Base-by-base conservation (phyloP, 2,329 filamentous ascomycete species). In the Paraphoma chrysanthemicola region DNA sequence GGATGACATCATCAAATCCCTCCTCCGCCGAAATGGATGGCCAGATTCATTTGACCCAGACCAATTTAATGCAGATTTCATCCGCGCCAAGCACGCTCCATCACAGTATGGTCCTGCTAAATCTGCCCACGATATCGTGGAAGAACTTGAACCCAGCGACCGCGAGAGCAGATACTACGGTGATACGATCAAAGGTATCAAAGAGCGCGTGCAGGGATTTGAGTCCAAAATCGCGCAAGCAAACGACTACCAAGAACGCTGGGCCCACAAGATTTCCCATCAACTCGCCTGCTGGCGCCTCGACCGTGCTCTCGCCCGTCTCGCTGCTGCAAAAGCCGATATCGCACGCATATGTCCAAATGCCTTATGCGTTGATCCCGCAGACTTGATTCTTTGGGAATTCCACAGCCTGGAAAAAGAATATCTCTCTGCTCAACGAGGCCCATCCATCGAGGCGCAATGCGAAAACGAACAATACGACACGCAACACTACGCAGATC, bases 11-110 rank as follows among this genome's bases (percentile, higher is more conserved):
- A 47, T 57, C 31, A 59, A 51, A 8, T 28, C 23, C 7, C 33
- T 64, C 2, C 44, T 60, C 8, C 43, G 31, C 10, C 53, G 48
- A 2, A 60, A 62, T 29, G 60, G 61, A 10, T 62, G 61, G 63
- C 61, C 51, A 5, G 3, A 46, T 10, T 11, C 49, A 1, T 56
- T 60, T 23, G 14, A 60, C 11, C n/a, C 52, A 6, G 43, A 46
- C 11, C 54, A 56, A 11, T 64, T 62, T 49, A 59, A 59, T 8
- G 51, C 48, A 2, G 59, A 66, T 8, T 51, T 66, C 6, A 62
- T 62, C 17, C 60, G 59, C 14, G 53, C 51, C 12, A 54, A 54
- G 31, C 48, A 62, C 31, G 47, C 47, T 17, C 51, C 49, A 2
- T 44, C 53, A 12, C 39, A 23, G 11, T 31, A 36, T 43, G 59